Base-by-base conservation (phyloP, 2,329 filamentous ascomycete genomes). In the Aspergillus sp. region DNA sequence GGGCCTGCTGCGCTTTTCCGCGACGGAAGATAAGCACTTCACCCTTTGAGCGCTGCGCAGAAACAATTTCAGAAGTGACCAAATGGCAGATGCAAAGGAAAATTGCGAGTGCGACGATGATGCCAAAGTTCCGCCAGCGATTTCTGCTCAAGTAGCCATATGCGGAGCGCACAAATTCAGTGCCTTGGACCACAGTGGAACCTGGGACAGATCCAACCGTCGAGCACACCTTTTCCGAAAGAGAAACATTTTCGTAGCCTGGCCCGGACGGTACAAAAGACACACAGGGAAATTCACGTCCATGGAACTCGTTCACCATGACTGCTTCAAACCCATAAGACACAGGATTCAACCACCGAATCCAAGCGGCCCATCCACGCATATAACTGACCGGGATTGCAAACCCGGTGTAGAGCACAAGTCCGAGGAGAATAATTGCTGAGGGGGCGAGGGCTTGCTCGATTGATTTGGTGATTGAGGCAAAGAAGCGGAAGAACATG, bases 311-410 rank as follows among this genome's bases (percentile, higher is more conserved):
- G 76, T 96, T 96, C 64, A 91, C 85, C 82, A 95, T 89, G 23
- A 96, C 82, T 0, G 89, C 81, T 74, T 96, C 92, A 69, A 96
- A 96, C 0, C 88, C 87, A 64, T 95, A 96, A 3, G 85, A 87
- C 3, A 96, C 83, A 3, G 91, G 91, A 62, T 95, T 89, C 31
- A 94, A 79, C 73, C 91, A 93, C 71, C 88, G 89, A 57, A 95
- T 85, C 92, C 92, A 96, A 59, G 86, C 83, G 69, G 89, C 89
- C 91, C 91, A 96, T 1, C 80, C 84, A 7, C 89, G 83, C 89
- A 91, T 94, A 76, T 93, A 69, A 3, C 60, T 65, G 1, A 52
- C 48, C 1, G 55, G 55, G n/a, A 57, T 57, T 34, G 38, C 48
- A 46, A 57, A 57, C 7, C 55, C 55, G 2, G 55, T 57, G 48